Base-by-base conservation (phyloP, 768 basidiomycete species). In the Tulasnella calospora region DNA sequence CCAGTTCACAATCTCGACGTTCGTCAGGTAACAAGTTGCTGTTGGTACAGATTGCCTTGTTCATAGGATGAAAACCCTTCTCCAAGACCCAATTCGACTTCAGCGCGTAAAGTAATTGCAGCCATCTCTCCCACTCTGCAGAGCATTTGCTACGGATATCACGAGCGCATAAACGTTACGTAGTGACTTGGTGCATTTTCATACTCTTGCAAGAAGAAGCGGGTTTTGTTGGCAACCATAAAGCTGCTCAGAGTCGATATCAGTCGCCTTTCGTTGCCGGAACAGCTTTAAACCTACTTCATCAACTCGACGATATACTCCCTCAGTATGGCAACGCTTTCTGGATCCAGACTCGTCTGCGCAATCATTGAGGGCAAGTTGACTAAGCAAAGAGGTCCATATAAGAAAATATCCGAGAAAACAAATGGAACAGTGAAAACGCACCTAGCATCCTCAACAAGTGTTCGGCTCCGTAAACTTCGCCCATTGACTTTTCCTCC, bases 381-480 rank as follows among this genome's bases (percentile, higher is more conserved):
- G 84, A 99, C 97, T 98, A 15, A 51, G 73, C 57, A 36, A n/a
- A 41, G 12, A 35, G 79, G 82, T 61, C 15, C 3, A 8, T 27
- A 81, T 47, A 35, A 80, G 73, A 33, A 35, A 27, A 6, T 70
- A 27, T 44, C 19, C 36, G 76, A 61, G 46, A 21, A 71, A 38
- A 46, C 21, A 47, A 46, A n/a, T 41, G 46, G n/a, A 30, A 15
- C 12, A 10, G 33, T 9, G 38, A 38, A 72, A 9, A 87, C 90
- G 78, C 80, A 97, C 97, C 97, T 76, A 99, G 86, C 90, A 99
- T 92, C 74, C 97, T 87, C 79, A 98, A 83, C 4, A 99, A 83
- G 84, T 99, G 98, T 82, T 99, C 97, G 8, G 94, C 96, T 0
- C 97, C 98, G 82, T 99, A 99, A 9, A 98, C 88, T 74, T 89